Percentiles rank a stretch among this genome's conserved stretches.
phyloP scores from a whole-genome alignment of 1,284 basidiomycete species.

The Ganoderma resinaceum region DNA sequence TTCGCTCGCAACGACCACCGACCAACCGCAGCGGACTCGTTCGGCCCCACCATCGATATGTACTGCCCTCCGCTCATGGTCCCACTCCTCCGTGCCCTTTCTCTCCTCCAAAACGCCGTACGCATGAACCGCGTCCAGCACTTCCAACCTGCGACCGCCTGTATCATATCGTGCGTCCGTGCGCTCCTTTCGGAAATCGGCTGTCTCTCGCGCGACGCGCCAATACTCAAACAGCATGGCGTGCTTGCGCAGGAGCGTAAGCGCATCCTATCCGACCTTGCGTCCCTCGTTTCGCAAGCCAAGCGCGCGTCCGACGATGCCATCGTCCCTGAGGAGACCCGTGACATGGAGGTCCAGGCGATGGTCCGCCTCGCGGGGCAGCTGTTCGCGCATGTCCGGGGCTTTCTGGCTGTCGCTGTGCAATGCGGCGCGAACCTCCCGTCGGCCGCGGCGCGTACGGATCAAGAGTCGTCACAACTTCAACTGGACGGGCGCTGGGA shows the following conservation, averaged over 20 bases:
- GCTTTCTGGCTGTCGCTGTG: conserved; percentile 76
- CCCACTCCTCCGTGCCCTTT: conserved; percentile 84
- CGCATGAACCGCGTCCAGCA: conserved; percentile 78
- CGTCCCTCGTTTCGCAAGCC: conserved; percentile 85
- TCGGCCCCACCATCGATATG: conserved; percentile 56
- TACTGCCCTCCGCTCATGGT: conserved; percentile 79
- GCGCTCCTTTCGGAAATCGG: conserved; percentile 86
- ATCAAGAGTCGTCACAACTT: conserved; percentile 41
- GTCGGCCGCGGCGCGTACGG: conserved; percentile 41
- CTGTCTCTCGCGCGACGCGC: conserved; percentile 86
- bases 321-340: conserved; percentile 52
- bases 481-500: too few species aligned
- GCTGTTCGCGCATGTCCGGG: conserved; percentile 75
- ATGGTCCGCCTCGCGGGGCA: conserved; percentile 81
- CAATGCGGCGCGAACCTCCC: conserved; percentile 85
- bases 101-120: conserved; percentile 87
- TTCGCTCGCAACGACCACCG: conserved; percentile 49
- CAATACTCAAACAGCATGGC: conserved; percentile 71
- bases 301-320: conserved; percentile 73
- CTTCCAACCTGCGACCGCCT: conserved; percentile 85
- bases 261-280: conserved; percentile 83
- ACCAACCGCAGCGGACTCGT: conserved; percentile 52
- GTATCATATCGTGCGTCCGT: conserved; percentile 95
- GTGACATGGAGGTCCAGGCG: conserved; percentile 66
- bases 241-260: conserved; percentile 81